Conservation (phyloP, 176 grass and related monocot species). For the Metroxylon sagu region DNA sequence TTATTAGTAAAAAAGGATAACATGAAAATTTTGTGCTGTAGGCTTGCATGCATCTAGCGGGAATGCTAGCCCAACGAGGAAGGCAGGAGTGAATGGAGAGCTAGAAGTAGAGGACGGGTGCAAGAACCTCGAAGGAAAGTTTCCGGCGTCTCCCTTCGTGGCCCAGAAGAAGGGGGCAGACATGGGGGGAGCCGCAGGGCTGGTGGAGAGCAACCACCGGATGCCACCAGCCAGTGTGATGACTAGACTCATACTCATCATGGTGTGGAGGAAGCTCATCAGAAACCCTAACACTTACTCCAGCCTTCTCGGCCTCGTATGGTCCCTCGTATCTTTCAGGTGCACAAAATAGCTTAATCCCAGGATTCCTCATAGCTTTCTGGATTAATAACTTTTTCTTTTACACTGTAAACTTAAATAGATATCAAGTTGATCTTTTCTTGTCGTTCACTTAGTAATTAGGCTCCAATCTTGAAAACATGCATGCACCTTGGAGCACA, state of each 20-base stretch:
- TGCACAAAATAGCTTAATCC: background rate
- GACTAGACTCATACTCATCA: slow-evolving; percentile 97
- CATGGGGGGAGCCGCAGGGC: slow-evolving; percentile 23
- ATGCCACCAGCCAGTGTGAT: slow-evolving; percentile 97
- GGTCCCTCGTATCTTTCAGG: slow-evolving; percentile 95
- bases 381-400: no score
- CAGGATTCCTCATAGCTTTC: no score
- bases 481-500: no score
- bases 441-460: no score
- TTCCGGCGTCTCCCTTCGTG: slow-evolving; percentile 68
- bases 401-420: no score
- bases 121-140: slow-evolving; percentile 62
- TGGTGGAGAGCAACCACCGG: slow-evolving; percentile 65
- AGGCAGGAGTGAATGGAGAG: slow-evolving; percentile 25
- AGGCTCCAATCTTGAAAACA: no score
- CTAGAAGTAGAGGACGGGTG: slow-evolving; percentile 68
- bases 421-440: no score
- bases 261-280: slow-evolving; percentile 99
- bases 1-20: no score
- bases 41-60: slow-evolving; percentile 34
- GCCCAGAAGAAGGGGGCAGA: slow-evolving; percentile 69
- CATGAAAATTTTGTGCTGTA: background rate
- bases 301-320: slow-evolving; percentile 81
- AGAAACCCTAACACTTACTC: slow-evolving; percentile 99
- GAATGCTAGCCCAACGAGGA: slow-evolving; percentile 49